These are phyloP conservation scores for Tolypocladium nubicola DNA, from an alignment of 2,329 filamentous ascomycete genomes.

Conservation along the genomic window DNA sequence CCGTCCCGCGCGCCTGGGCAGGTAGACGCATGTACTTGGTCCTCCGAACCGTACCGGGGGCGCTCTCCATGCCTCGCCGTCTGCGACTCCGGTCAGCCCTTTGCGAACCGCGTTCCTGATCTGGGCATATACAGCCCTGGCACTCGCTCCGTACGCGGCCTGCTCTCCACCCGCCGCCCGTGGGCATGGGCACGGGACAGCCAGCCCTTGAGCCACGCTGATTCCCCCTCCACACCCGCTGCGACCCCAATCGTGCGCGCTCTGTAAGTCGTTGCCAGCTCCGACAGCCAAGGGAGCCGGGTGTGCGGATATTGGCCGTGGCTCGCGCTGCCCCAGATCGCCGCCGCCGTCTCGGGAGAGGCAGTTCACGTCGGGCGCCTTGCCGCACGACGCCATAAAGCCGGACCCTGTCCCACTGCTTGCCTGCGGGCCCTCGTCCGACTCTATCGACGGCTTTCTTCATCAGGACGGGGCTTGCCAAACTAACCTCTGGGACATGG, in stretches of 20 bases:
- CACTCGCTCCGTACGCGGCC: not conserved
- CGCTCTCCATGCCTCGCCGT: not conserved
- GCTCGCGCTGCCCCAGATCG: not conserved
- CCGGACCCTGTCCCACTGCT: not conserved
- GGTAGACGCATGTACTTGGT: not conserved
- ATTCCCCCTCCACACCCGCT: not conserved
- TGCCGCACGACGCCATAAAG: not conserved
- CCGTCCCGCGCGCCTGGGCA: not conserved
- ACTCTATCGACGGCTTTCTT: not conserved
- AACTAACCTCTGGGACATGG: not conserved
- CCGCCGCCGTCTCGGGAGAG: not conserved
- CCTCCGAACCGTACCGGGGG: not conserved
- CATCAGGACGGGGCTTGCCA: not conserved
- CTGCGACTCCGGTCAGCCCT: not conserved
- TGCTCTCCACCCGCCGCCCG: not conserved
- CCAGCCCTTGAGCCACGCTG: not conserved
- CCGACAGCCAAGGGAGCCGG: not conserved
- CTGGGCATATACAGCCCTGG: not conserved
- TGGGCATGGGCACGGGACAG: not conserved
- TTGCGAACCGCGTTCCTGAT: not conserved
- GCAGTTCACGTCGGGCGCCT: not conserved
- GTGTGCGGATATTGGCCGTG: not conserved
- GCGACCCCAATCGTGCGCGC: not conserved
- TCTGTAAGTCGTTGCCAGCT: not conserved
- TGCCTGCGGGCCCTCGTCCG: not conserved